Conservation (phyloP, 2,329 filamentous ascomycete genomes). For the Epichloe uncinata region DNA sequence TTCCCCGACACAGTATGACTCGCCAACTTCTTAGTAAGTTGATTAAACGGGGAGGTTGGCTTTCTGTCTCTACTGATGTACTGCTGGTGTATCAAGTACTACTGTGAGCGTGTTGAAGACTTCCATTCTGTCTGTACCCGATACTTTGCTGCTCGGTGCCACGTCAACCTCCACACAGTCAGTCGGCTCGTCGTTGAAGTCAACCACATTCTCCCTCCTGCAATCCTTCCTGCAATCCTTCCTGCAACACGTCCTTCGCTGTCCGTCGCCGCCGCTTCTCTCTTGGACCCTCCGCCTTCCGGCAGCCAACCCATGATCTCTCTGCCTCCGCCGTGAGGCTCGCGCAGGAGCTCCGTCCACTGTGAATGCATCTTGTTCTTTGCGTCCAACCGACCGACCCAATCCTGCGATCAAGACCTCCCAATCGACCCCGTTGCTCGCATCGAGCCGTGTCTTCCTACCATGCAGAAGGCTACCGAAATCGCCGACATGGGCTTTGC, state of each 20-base stretch:
- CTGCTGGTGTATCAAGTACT: neutral
- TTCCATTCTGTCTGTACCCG: neutral
- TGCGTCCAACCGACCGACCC: neutral
- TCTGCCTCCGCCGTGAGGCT: constrained; percentile 12
- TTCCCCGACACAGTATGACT: no score
- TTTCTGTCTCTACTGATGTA: neutral
- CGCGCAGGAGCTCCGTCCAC: constrained; percentile 7
- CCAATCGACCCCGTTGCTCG: neutral
- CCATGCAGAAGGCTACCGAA: constrained; percentile 13
- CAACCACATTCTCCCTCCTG: neutral
- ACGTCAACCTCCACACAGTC: no score
- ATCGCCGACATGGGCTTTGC: constrained; percentile 18
- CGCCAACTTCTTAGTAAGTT: no score
- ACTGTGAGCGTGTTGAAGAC: neutral
- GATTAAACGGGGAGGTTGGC: neutral
- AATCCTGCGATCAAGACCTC: neutral
- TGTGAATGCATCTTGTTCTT: neutral
- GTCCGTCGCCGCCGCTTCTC: neutral
- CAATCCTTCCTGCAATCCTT: no score
- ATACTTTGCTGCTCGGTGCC: neutral
- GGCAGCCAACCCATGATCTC: constrained; percentile 10
- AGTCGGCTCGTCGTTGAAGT: neutral
- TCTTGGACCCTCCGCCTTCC: neutral
- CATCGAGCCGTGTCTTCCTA: constrained; percentile 1
- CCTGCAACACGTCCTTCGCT: no score